Base-by-base conservation (phyloP, 768 basidiomycete genomes). In the Lactarius vividus region DNA sequence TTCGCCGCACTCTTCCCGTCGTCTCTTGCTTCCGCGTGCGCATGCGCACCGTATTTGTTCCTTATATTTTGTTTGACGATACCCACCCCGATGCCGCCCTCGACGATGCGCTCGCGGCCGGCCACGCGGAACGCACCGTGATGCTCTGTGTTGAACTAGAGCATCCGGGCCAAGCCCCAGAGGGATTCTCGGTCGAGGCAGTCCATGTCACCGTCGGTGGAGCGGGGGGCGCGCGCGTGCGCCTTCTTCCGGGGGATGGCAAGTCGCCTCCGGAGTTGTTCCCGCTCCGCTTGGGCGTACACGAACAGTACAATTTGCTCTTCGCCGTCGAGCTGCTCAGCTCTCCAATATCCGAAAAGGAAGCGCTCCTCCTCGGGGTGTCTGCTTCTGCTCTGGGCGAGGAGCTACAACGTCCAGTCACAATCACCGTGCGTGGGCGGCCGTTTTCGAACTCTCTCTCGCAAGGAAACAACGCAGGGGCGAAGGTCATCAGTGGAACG, bases 41-140 rank as follows among this genome's bases (percentile, higher is more conserved):
- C 39, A 96, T 96, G 95, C 84, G 94, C n/a, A 95, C 94, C 0
- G 89, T 94, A 5, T 93, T 95, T 69, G 87, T 96, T 11, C 95
- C 95, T 0, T 88, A 92, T 70, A 84, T 95, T 26, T 80, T 94
- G 54, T 77, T 93, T 6, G 80, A 79, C 33, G 61, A 66, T 20
- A 40, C 61, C 23, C 74, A 76, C 31, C 71, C 73, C 10, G 71
- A 61, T 40, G 63, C 72, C 46, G 79, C 80, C n/a, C 70, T 80
- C 62, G 77, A 74, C 33, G 79, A 80, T 67, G 77, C 82, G 58
- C 74, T 79, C 39, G 80, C 86, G 67, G 89, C 89, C 42, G 88
- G 90, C 1, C 87, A 85, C 68, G 91, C 89, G 58, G 93, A 96
- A 74, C 83, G 88, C 56, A 92, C 92, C 0, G 87, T 96, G 28